Base-by-base conservation (phyloP, 169 alveolate species). In the Plasmodium malariae region DNA sequence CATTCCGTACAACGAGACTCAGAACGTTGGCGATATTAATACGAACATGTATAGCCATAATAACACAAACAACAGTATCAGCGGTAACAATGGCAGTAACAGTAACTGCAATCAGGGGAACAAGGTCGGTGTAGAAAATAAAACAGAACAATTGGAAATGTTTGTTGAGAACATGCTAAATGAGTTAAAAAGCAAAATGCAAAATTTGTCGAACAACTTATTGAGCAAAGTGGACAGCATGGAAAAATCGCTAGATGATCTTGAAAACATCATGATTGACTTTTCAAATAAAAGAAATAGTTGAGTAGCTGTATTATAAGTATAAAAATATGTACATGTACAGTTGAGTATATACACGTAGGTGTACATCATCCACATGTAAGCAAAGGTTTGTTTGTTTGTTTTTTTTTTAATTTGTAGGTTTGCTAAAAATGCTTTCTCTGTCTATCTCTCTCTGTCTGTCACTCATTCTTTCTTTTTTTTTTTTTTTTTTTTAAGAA, bases 121-220 rank as follows among this genome's bases (percentile, higher is more conserved):
- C 40, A 55, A 45, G 34, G 24, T 83, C 7, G 37, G 54, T 43
- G 9, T 40, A n/a, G 54, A 49, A 21, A 54, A 48, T 24, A 83
- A 68, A 57, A 48, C 65, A 28, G 91, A 83, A n/a, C 57, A 83
- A 24, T 14, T 67, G 7, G 91, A 83, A 83, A 67, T 65, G 40
- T 83, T 67, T 55, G 80, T 83, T 26, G 91, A 83, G 36, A 83
- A 83, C 32, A 83, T 83, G 91, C 85, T 83, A 30, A 68, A 48
- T 34, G 91, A 83, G 32, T 57, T 83, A 32, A 83, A 83, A 43
- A 54, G 45, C 17, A 83, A 83, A 83, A 83, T 83, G 91, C 91
- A 83, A 19, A 67, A 55, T 21, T 49, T 83, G 37, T 83, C 91
- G 5, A 68, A 83, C 34, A 68, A 67, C 34, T 34, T 83, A 43